Conservation (phyloP, 257 asterid genomes). For the Striga asiatica region DNA sequence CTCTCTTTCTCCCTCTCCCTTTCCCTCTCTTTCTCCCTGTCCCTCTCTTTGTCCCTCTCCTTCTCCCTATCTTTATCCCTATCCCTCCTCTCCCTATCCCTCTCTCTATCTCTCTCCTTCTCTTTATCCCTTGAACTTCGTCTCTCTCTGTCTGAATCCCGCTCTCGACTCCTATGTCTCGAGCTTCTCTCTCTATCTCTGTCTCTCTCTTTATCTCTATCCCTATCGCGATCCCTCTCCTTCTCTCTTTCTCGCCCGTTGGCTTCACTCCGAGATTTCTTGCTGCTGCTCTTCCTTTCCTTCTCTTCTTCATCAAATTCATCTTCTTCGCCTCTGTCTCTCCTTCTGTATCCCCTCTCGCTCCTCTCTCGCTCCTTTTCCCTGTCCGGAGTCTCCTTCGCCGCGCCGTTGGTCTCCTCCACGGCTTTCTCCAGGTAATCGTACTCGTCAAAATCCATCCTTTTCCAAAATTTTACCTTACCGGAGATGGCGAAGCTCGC, state of each 20-base stretch:
- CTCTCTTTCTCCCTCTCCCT: conserved; percentile 31
- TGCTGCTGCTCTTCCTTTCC: conserved; percentile 65
- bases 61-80: conserved; percentile 26
- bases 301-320: conserved; percentile 47
- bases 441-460: conserved; percentile 97
- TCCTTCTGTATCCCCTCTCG: conserved; percentile 62
- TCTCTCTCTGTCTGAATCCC: conserved; percentile 41
- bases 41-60: conserved; percentile 35
- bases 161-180: conserved; percentile 47
- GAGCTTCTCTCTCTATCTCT: conserved; percentile 57
- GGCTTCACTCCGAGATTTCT: conserved; percentile 55
- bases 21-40: conserved; percentile 13
- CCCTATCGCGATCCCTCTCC: conserved; percentile 30
- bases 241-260: conserved; percentile 47
- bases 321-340: conserved; percentile 57
- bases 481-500: background rate
- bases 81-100: conserved; percentile 24
- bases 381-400: conserved; percentile 41
- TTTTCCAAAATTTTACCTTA: background rate
- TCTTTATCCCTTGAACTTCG: conserved; percentile 41
- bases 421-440: conserved; percentile 90
- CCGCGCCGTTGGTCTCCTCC: conserved; percentile 64
- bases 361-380: conserved; percentile 49
- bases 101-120: conserved; percentile 30
- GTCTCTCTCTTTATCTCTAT: conserved; percentile 27